Conservation (phyloP, 2,329 filamentous ascomycete genomes). For the Fusarium mexicanum region DNA sequence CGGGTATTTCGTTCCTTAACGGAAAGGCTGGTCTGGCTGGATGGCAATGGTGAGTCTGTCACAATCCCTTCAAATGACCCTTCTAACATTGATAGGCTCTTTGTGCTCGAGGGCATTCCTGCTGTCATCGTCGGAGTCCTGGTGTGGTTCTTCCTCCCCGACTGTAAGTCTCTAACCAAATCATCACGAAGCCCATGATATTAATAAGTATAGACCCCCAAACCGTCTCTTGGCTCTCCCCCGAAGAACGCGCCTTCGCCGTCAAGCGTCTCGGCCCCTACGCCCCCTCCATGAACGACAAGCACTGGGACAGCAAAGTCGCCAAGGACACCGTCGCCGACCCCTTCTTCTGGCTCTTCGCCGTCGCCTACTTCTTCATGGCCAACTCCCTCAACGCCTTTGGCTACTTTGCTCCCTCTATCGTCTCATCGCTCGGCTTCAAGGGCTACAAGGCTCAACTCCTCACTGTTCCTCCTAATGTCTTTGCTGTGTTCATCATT, state of each 20-base stretch:
- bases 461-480: constrained; percentile 50
- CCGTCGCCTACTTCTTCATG: constrained; percentile 46
- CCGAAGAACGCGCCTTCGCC: constrained; percentile 47
- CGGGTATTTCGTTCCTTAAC: constrained; percentile 58
- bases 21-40: constrained; percentile 58
- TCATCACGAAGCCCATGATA: accelerated
- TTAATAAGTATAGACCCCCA: constrained; percentile 41
- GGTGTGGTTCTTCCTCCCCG: constrained; percentile 46
- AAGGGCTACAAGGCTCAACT: constrained; percentile 47
- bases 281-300: constrained; percentile 48
- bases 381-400: constrained; percentile 49
- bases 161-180: constrained; percentile 29
- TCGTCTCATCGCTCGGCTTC: constrained; percentile 49
- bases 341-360: constrained; percentile 49
- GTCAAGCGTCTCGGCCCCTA: constrained; percentile 49
- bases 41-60: constrained; percentile 57
- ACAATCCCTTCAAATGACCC: accelerated
- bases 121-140: constrained; percentile 46
- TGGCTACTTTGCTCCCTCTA: constrained; percentile 49
- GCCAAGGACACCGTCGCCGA: constrained; percentile 47
- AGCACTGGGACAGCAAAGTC: constrained; percentile 47
- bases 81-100: constrained; percentile 59
- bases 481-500: constrained; percentile 49
- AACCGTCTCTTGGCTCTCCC: constrained; percentile 47
- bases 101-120: constrained; percentile 61